Conservation (phyloP, 371 early-diverging fungal genomes). For the Actinomortierella wolfii region DNA sequence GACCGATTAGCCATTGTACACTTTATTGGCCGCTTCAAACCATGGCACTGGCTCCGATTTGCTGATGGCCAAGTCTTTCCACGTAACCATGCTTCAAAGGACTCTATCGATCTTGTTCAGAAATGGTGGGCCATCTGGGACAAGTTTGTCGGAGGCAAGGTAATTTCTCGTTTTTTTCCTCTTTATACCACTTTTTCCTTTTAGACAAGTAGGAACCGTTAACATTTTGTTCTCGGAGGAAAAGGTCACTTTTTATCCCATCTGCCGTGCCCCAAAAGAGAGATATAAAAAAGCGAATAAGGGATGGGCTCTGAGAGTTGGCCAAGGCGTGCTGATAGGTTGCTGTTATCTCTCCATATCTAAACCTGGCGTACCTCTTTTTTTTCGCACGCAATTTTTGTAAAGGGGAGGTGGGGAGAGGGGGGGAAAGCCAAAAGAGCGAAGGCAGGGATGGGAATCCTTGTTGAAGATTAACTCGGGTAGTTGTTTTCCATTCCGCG, state of each 20-base stretch:
- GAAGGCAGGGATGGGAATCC: no score
- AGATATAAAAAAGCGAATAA: no score
- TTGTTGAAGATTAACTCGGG: background rate
- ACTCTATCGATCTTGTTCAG: slow-evolving; percentile 56
- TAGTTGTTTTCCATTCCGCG: background rate
- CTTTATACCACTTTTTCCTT: no score
- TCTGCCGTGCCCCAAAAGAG: slow-evolving; percentile 12
- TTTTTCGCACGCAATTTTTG: slow-evolving; percentile 2
- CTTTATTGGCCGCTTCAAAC: slow-evolving; percentile 90
- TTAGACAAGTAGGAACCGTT: no score
- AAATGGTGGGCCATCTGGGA: slow-evolving; percentile 80
- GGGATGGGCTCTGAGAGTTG: background rate
- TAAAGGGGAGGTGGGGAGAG: background rate
- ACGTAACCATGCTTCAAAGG: slow-evolving; percentile 52
- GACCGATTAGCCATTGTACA: slow-evolving; percentile 80
- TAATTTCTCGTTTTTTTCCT: slow-evolving; percentile 8
- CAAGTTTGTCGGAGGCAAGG: slow-evolving; percentile 58
- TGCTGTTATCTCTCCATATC: slow-evolving; percentile 2
- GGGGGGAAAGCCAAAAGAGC: no score
- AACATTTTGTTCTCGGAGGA: no score
- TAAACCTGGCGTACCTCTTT: background rate
- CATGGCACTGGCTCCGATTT: slow-evolving; percentile 81
- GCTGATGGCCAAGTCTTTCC: slow-evolving; percentile 62
- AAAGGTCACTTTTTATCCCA: no score
- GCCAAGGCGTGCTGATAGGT: background rate